phyloP scores from a whole-genome alignment of 352 stramenopile species.

The Peronosclerospora sorghi region DNA sequence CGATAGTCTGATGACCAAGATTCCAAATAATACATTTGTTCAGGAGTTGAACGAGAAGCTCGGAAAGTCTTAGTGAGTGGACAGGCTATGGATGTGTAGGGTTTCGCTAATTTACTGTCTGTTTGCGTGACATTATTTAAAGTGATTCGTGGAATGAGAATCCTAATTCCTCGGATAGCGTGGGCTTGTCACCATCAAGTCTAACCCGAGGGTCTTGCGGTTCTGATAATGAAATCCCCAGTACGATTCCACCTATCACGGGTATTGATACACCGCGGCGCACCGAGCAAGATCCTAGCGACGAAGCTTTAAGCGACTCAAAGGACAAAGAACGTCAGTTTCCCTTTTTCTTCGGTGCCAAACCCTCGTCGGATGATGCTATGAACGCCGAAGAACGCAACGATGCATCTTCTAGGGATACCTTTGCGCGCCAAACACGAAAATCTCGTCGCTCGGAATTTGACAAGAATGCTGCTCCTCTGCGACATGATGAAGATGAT shows the following conservation, averaged over 20 bases:
- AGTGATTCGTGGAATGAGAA: conserved; percentile 47
- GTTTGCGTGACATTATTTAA: not conserved
- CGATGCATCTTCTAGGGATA: conserved; percentile 27
- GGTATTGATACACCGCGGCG: conserved; percentile 14
- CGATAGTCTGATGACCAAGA: conserved; percentile 28
- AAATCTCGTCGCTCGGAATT: conserved; percentile 3
- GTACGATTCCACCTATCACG: conserved; percentile 16
- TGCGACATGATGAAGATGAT: conserved; percentile 35
- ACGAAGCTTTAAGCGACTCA: conserved; percentile 15
- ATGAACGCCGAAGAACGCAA: conserved; percentile 6
- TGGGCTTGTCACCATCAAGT: conserved; percentile 6
- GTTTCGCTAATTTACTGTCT: not conserved
- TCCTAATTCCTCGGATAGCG: conserved; percentile 1
- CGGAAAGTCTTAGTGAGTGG: conserved; percentile 34
- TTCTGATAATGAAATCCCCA: conserved; percentile 8
- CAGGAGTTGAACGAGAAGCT: conserved; percentile 45
- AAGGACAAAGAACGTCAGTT: conserved; percentile 13
- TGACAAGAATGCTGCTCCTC: conserved; percentile 6
- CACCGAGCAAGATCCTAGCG: conserved; percentile 8
- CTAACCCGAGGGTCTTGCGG: conserved; percentile 4
- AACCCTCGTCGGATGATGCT: conserved; percentile 3
- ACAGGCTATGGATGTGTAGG: not conserved
- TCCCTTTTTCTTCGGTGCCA: conserved; percentile 48
- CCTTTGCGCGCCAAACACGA: conserved; percentile 20
- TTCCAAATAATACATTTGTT: conserved; percentile 39